Conservation (phyloP, 2,329 filamentous ascomycete genomes). For the Botryosphaeria dothidea region DNA sequence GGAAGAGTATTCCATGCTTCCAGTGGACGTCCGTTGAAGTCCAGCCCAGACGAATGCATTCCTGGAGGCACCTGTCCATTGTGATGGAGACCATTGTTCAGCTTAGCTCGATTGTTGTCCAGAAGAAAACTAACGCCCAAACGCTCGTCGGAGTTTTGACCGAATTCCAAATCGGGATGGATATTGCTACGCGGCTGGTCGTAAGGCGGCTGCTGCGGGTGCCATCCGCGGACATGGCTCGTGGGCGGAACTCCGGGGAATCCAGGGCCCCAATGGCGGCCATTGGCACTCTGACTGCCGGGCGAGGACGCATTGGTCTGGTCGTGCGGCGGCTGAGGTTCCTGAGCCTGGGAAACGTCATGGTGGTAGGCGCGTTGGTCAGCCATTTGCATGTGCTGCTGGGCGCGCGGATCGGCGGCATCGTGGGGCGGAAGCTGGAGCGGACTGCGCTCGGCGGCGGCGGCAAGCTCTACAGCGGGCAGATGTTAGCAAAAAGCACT, state of each 20-base stretch:
- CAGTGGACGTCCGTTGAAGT: conserved; percentile 25
- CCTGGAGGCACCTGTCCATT: conserved; percentile 22
- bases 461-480: conserved; percentile 44
- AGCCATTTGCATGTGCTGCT: conserved; percentile 11
- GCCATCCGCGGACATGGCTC: conserved; percentile 36
- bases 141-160: conserved; percentile 52
- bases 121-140: conserved; percentile 74
- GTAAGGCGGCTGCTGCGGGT: conserved; percentile 42
- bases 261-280: conserved; percentile 30
- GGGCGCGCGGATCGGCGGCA: conserved; percentile 25
- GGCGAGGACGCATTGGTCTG: conserved; percentile 28
- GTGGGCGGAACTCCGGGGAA: conserved; percentile 33
- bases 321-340: conserved; percentile 6
- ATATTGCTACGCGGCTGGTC: conserved; percentile 35
- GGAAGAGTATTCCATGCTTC: conserved; percentile 40
- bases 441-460: conserved; percentile 48
- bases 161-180: conserved; percentile 19
- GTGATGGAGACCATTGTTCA: conserved; percentile 4
- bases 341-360: conserved; percentile 22
- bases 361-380: conserved; percentile 23
- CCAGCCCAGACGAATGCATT: conserved; percentile 35
- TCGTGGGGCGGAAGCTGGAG: conserved; percentile 34
- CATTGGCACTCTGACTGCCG: conserved; percentile 24
- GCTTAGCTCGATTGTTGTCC: conserved; percentile 50
- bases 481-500: background rate